Evolutionary conservation across 2,329 filamentous ascomycete genomes (phyloP), one percentile per base, ranked within the genome.

Genomic region (Allantophomopsis cytisporea): DNA sequence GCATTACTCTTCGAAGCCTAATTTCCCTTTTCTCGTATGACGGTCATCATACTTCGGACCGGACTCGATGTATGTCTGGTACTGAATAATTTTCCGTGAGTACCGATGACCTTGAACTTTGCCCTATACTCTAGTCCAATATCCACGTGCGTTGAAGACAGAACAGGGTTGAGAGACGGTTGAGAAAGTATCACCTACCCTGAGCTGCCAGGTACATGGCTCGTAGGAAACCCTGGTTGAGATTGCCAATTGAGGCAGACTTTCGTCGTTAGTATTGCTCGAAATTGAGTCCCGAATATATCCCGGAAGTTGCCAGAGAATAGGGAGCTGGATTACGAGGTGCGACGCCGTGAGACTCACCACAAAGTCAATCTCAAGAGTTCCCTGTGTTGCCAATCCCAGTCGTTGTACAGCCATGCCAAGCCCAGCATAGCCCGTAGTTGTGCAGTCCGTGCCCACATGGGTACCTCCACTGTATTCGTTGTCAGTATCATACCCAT

Each of bases 241-340:
- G 55, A 7, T 76, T 76, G 14, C 89, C 91, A 5, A 96, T 61
- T 1, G 89, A 95, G 1, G 89, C 85, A 17, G 83, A 73, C 79
- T 82, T 28, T 28, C 7, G 11, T 28, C 23, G 23, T 28, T 12
- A 28, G 23, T 28, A 14, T 37, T 16, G 18, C 30, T 16, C 49
- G 20, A 51, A 44, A 31, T 41, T 15, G 31, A 35, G 14, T 31
- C n/a, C 16, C 37, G 23, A 28, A 28, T 28, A 13, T 38, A 42
- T 37, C 10, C 15, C 17, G 23, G 12, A 37, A 28, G 23, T 28
- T 28, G 23, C 23, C 18, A 36, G 14, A 34, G n/a, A 34, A 18
- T 16, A 17, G 28, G 34, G 35, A 10, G 23, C 23, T 28, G 11
- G 8, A 28, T 10, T 28, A 37, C 32, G 32, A 39, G 31, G 38